Conservation (phyloP, 129 eudicot species). For the Flaveria ramosissima region DNA sequence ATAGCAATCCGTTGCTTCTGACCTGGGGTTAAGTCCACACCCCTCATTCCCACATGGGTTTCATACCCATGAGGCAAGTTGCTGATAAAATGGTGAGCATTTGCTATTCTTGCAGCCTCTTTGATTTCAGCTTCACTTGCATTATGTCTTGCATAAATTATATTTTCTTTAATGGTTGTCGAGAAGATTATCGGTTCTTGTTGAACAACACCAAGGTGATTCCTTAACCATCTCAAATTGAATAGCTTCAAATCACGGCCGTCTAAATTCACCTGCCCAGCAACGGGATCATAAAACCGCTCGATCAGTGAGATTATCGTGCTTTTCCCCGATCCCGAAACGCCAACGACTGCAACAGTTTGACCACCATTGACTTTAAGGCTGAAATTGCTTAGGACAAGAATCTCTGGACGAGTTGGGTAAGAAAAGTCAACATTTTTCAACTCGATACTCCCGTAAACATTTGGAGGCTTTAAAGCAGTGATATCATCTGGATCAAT, state of each 20-base stretch:
- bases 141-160: slow-evolving; percentile 92
- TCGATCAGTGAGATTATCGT: slow-evolving; percentile 85
- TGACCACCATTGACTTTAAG: slow-evolving; percentile 92
- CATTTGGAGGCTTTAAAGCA: slow-evolving; percentile 94
- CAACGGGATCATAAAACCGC: slow-evolving; percentile 90
- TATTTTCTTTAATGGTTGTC: slow-evolving; percentile 87
- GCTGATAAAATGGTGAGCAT: slow-evolving; percentile 97
- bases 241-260: slow-evolving; percentile 79
- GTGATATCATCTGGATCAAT: slow-evolving; percentile 87
- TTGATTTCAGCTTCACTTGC: slow-evolving; percentile 97
- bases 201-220: slow-evolving; percentile 90
- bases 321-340: slow-evolving; percentile 98
- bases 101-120: slow-evolving; percentile 97
- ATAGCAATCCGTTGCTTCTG: slow-evolving; percentile 98
- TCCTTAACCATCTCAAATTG: slow-evolving; percentile 89
- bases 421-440: slow-evolving; percentile 82
- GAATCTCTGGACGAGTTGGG: slow-evolving; percentile 86
- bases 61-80: slow-evolving; percentile 98
- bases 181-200: slow-evolving; percentile 93
- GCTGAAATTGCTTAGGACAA: slow-evolving; percentile 85
- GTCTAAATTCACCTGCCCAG: slow-evolving; percentile 81
- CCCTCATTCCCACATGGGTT: slow-evolving; percentile 99
- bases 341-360: slow-evolving; percentile 95
- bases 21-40: slow-evolving; percentile 90
- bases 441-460: slow-evolving; percentile 89